Evolutionary conservation across 495 filamentous ascomycete genomes (phyloP), one percentile per base, ranked within the genome.

Genomic region (Aspergillus saccharolyticus): DNA sequence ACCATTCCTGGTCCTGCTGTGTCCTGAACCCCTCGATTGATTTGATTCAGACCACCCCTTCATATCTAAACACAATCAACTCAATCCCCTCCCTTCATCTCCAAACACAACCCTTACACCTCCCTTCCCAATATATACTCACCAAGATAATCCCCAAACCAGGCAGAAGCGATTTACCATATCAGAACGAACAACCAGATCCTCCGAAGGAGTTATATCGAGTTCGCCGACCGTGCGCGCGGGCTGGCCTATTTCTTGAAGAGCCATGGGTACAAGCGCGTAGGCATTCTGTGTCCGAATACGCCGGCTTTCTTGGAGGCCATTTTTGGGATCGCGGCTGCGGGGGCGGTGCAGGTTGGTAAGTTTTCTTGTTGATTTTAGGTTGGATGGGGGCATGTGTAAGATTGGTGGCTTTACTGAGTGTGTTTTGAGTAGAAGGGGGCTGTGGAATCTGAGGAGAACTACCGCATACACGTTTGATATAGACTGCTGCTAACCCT

Each of bases 251-350:
- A 94, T 70, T 97, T 86, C 68, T 69, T 97, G 51, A 81, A 79
- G 46, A 88, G 89, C 65, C 80, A 87, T 54, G 79, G 78, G 8
- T 83, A 80, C 63, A 86, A 82, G 66, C 81, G 87, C 55, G 80
- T 88, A 1, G 94, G 94, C 5, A 85, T 98, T 42, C 78, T 98
- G 4, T 84, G 83, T 19, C 86, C 95, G 1, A 98, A 98, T 68
- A 98, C 94, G 5, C 94, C 94, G 3, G 94, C 91, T 0, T 97
- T 97, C 68, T 74, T 97, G 18, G 93, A 97, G 72, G 79, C 83
- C 2, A 87, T 97, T 49, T 98, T 91, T 63, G 94, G 89, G 6
- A 89, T 97, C 65, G 85, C 83, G 1, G 94, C 91, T 20, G 91
- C 89, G 2, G 91, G 91, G 8, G 89, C 76, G 10, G 80, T 96